Conservation (phyloP, 345 rosid species). For the Salix caprea region DNA sequence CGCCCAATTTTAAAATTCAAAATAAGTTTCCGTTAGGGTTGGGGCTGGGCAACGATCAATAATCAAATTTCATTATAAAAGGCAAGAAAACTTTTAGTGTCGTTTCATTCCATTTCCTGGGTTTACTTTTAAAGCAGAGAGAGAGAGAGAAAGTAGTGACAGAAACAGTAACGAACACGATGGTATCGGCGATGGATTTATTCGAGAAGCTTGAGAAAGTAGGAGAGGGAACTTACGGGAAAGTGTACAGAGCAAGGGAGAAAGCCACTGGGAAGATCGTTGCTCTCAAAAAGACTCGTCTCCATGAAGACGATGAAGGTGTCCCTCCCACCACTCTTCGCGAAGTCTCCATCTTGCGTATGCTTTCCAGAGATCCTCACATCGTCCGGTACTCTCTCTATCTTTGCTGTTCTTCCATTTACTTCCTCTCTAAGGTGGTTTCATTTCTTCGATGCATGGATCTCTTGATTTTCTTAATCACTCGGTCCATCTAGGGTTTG, state of each 20-base stretch:
- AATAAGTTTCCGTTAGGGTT: conserved; percentile 1
- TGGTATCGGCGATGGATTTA: conserved; percentile 68
- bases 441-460: neutral
- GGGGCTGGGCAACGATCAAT: neutral
- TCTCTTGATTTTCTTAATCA: neutral
- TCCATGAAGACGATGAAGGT: conserved; percentile 95
- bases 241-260: conserved; percentile 94
- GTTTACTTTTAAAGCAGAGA: neutral
- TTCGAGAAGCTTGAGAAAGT: conserved; percentile 98
- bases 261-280: conserved; percentile 86
- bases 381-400: conserved; percentile 50
- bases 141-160: neutral
- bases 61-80: neutral
- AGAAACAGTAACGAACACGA: neutral
- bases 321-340: conserved; percentile 99
- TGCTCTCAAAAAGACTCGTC: conserved; percentile 97
- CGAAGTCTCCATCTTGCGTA: conserved; percentile 93
- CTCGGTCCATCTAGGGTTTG: neutral
- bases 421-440: neutral
- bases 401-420: neutral
- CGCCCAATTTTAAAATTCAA: conserved; percentile 2
- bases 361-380: conserved; percentile 95
- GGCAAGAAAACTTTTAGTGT: neutral
- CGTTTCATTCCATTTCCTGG: neutral
- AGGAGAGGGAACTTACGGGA: conserved; percentile 97